A percentile compares a stretch with the other conserved stretches of the same genome.
Conservation (phyloP, 2,329 filamentous ascomycete species). For the Colletotrichum sp. region DNA sequence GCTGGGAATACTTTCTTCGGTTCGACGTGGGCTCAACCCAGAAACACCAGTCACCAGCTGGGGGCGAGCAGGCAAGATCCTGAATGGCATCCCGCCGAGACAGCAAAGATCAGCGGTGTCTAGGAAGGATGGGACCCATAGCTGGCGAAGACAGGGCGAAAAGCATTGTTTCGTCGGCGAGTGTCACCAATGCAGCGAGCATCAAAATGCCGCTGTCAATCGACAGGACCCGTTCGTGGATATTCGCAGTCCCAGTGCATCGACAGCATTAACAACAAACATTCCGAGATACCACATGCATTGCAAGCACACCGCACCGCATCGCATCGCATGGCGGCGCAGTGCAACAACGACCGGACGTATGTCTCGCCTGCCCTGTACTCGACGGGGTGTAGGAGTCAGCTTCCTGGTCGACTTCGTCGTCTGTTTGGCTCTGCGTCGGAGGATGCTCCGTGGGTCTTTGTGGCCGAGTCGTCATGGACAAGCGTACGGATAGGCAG, state of each 20-base stretch:
- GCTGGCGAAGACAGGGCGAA: slow-evolving; percentile 11
- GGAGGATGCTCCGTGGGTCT: slow-evolving; percentile 9
- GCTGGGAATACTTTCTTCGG: neutral
- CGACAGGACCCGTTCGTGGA: neutral
- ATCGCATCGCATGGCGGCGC: neutral
- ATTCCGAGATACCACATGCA: neutral
- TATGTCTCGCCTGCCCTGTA: neutral
- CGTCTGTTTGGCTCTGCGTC: neutral
- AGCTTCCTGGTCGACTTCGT: slow-evolving; percentile 9
- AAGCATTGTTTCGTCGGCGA: slow-evolving; percentile 6
- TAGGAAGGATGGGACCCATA: neutral
- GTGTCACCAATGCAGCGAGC: slow-evolving; percentile 2
- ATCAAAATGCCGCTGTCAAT: slow-evolving; percentile 9
- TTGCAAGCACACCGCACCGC: slow-evolving; percentile 3
- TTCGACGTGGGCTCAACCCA: neutral
- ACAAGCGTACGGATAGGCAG: neutral
- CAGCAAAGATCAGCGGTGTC: slow-evolving; percentile 2
- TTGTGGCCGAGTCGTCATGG: neutral
- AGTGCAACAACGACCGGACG: neutral
- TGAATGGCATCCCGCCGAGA: neutral
- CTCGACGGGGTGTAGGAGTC: slow-evolving; percentile 14
- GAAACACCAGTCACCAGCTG: neutral
- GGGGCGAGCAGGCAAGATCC: slow-evolving; percentile 16
- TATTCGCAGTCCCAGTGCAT: neutral
- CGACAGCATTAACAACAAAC: neutral